A percentile compares a stretch with the other conserved stretches of the same genome.
Evolutionary conservation across 306 rosid genomes (phyloP).

Genomic region (Prunus kanzakura): DNA sequence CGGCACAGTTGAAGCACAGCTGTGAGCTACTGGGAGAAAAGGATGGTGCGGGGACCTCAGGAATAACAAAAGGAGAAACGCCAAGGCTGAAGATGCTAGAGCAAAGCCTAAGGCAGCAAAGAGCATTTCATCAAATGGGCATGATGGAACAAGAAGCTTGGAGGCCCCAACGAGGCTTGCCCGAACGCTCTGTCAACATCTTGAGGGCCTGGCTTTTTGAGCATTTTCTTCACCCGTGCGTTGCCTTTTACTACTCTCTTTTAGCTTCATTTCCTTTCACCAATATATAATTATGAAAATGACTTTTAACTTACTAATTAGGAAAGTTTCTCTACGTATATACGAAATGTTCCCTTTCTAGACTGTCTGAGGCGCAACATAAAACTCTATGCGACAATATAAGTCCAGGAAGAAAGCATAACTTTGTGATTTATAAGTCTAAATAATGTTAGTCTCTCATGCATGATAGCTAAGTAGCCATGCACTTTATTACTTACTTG

Average conservation of each 20-base stretch:
- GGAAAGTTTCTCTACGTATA: neutral
- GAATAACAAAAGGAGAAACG: slow-evolving; percentile 92
- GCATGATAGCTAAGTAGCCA: neutral
- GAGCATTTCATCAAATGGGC: slow-evolving; percentile 94
- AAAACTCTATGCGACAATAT: neutral
- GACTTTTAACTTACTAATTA: neutral
- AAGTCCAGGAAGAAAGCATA: neutral
- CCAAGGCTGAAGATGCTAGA: slow-evolving; percentile 88
- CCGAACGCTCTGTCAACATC: slow-evolving; percentile 96
- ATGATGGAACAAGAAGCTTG: slow-evolving; percentile 99
- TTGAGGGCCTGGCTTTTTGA: slow-evolving; percentile 99
- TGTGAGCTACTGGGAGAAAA: slow-evolving; percentile 84
- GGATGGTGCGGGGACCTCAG: slow-evolving; percentile 68
- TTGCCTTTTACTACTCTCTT: slow-evolving; percentile 4
- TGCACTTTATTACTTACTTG: neutral
- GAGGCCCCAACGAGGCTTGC: slow-evolving; percentile 98
- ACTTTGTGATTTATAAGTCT: neutral
- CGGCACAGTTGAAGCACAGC: slow-evolving; percentile 66
- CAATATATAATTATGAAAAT: neutral
- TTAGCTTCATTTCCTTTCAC: neutral
- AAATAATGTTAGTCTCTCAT: neutral
- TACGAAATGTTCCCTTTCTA: neutral
- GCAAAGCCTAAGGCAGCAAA: slow-evolving; percentile 85
- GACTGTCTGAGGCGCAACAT: no score
- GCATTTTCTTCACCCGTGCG: slow-evolving; percentile 99